Evolutionary conservation across 805 yeast genomes (phyloP).

Genomic region (Isabelozyma gotoi): DNA sequence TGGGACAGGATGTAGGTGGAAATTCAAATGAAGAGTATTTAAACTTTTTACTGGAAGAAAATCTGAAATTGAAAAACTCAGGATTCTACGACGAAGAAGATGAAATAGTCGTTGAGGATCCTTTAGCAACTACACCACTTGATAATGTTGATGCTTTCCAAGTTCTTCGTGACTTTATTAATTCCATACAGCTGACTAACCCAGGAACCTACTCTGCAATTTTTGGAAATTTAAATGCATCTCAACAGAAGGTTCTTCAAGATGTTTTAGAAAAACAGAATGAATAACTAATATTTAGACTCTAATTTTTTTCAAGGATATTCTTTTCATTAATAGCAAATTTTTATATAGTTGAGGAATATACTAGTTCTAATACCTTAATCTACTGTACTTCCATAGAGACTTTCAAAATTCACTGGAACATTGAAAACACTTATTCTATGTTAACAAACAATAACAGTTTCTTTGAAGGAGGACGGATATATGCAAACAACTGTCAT

Average conservation of each 20-base stretch:
- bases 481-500: too few species aligned
- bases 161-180: conserved; percentile 57
- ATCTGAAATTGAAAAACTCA: conserved; percentile 12
- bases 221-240: conserved; percentile 25
- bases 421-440: too few species aligned
- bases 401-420: too few species aligned
- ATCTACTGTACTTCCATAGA: too few species aligned
- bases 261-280: neutral
- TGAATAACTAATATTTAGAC: neutral
- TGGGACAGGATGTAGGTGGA: conserved; percentile 7
- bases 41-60: conserved; percentile 23
- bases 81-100: conserved; percentile 46
- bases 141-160: conserved; percentile 71
- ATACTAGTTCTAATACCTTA: too few species aligned
- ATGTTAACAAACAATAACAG: too few species aligned
- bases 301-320: too few species aligned
- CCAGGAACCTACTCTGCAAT: conserved; percentile 46
- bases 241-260: conserved; percentile 4
- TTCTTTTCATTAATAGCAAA: too few species aligned
- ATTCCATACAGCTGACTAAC: conserved; percentile 47
- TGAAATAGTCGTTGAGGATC: conserved; percentile 71
- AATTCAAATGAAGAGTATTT: conserved; percentile 22
- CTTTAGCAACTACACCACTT: conserved; percentile 72
- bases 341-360: too few species aligned
- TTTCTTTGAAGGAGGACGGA: too few species aligned